Conservation (phyloP, 345 rosid species). For the Theobroma cacao region DNA sequence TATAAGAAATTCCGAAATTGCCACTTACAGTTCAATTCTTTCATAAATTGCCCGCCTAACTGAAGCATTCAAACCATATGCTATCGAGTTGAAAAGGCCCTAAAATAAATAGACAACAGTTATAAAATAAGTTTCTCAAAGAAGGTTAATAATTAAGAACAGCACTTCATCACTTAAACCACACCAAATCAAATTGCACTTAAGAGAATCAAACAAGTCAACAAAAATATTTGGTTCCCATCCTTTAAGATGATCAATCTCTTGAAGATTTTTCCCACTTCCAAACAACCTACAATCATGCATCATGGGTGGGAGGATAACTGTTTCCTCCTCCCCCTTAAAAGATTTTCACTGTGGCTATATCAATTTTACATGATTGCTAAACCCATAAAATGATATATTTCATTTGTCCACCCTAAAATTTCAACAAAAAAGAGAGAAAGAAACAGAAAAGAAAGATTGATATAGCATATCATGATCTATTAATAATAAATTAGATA, state of each 20-base stretch:
- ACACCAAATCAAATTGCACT: neutral
- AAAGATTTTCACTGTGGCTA: neutral
- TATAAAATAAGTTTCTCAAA: neutral
- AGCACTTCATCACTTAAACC: neutral
- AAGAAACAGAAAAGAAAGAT: neutral
- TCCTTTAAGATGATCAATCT: neutral
- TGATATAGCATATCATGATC: neutral
- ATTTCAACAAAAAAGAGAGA: neutral
- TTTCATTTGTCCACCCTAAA: neutral
- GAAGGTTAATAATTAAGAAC: neutral
- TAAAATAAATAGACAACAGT: conserved; percentile 20
- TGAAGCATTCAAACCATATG: conserved; percentile 89
- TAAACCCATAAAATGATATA: neutral
- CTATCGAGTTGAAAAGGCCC: conserved; percentile 97
- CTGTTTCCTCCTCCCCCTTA: neutral
- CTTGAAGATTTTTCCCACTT: neutral
- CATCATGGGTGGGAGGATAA: neutral
- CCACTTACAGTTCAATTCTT: conserved; percentile 81
- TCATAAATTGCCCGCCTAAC: conserved; percentile 82
- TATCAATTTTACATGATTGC: neutral
- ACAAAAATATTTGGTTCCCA: neutral
- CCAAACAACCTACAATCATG: neutral
- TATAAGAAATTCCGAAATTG: conserved; percentile 1
- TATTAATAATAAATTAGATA: neutral
- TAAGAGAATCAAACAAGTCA: neutral